Evolutionary conservation across 192 early-diverging fungal genomes (phyloP).

Genomic region (Spizellomyces punctatus): DNA sequence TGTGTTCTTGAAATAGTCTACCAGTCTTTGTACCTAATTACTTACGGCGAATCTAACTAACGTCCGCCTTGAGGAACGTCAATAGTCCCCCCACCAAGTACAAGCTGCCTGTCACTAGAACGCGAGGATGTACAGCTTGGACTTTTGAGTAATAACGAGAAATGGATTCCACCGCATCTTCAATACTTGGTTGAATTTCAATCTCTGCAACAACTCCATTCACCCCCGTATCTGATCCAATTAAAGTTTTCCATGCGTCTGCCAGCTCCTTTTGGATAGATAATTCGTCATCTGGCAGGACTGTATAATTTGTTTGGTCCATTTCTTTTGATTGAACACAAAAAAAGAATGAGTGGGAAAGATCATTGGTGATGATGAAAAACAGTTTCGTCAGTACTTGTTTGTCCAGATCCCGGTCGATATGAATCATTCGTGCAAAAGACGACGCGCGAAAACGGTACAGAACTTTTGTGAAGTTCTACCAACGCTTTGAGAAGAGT

Average conservation of each 20-base stretch:
- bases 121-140: slow-evolving; percentile 41
- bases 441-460: slow-evolving; percentile 66
- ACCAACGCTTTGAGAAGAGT: slow-evolving; percentile 71
- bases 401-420: not conserved
- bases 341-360: not conserved
- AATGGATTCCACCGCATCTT: slow-evolving; percentile 44
- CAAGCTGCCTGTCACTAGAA: slow-evolving; percentile 90
- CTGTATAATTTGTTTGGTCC: slow-evolving; percentile 77
- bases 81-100: slow-evolving; percentile 88
- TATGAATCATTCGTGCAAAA: slow-evolving; percentile 78
- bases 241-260: slow-evolving; percentile 55
- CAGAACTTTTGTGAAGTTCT: slow-evolving; percentile 31
- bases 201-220: not conserved
- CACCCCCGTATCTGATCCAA: slow-evolving; percentile 17
- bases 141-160: slow-evolving; percentile 38
- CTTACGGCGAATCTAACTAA: slow-evolving; percentile 6
- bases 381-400: not conserved
- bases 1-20: too few relatives aligned
- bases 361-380: not conserved
- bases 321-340: slow-evolving; percentile 2
- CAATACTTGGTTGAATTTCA: slow-evolving; percentile 18
- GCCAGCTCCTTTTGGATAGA: slow-evolving; percentile 65
- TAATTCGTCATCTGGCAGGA: slow-evolving; percentile 58
- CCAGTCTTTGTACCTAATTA: too few relatives aligned
- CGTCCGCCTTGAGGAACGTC: slow-evolving; percentile 65